Evolutionary conservation across 2,329 filamentous ascomycete genomes (phyloP), one percentile per base, ranked within the genome.

Genomic region (Fusarium sp.): DNA sequence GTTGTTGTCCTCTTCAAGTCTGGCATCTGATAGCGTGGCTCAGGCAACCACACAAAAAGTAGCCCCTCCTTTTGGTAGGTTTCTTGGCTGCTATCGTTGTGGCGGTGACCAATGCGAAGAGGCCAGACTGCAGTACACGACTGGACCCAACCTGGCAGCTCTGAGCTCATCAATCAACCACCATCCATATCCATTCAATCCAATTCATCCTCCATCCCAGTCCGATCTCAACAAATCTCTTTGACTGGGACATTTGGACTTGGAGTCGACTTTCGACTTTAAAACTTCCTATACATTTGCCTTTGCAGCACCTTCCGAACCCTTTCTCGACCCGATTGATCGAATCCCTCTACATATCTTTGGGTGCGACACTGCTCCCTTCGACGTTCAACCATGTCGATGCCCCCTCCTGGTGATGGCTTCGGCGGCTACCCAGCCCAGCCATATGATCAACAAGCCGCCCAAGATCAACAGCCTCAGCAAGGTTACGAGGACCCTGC

Each of bases 341-440:
- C 60, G 58, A 73, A 44, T 58, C 49, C 60, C 38, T 70, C 41
- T 52, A 49, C 55, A 52, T 48, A 71, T 43, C 63, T 55, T 73
- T 51, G 73, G 65, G 68, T 75, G 66, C 72, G 74, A 70, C 67
- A 63, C 71, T 72, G 64, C 67, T 75, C 74, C 69, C 70, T 71
- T 70, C 74, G 65, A 64, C 73, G 47, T 67, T 67, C 71, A 76
- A 82, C 76, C 78, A 89, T 89, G 87, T 86, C 87, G 76, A 86
- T 86, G 75, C 86, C 86, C 75, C 85, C 85, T 66, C 72, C 74
- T 69, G 82, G 83, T 74, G 85, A 88, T 67, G 85, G 84, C 79
- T 85, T 87, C 78, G 72, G 72, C 53, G 73, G 70, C 61, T 64
- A 66, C 48, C 57, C 66, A 44, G 69, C 55, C 47, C 74, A 75